Percentiles rank a stretch among this genome's conserved stretches.
Conservation (phyloP, 805 yeast species). For the Wickerhamiella parazyma region DNA sequence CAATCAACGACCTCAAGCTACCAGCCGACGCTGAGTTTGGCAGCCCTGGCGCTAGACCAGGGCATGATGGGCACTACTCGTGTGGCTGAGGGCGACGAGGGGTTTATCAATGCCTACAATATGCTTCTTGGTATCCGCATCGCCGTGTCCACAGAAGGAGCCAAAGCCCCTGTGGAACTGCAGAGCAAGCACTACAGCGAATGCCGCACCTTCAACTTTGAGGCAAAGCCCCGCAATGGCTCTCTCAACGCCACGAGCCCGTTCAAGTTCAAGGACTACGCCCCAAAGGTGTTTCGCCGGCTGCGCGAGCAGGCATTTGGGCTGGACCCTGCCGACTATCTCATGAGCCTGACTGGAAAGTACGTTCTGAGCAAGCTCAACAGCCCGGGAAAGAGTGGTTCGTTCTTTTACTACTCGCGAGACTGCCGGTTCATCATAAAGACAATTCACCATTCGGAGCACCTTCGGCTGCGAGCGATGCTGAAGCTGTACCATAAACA, state of each 20-base stretch:
- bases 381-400: conserved; percentile 95
- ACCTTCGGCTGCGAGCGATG: conserved; percentile 61
- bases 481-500: conserved; percentile 67
- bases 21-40: conserved; percentile 3
- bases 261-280: conserved; percentile 91
- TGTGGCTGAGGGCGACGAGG: conserved; percentile 85
- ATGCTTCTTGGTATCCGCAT: conserved; percentile 96
- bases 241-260: conserved; percentile 71
- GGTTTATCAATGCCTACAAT: conserved; percentile 86
- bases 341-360: conserved; percentile 82
- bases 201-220: conserved; percentile 73
- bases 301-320: conserved; percentile 60
- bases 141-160: conserved; percentile 74
- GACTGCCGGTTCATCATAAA: conserved; percentile 91
- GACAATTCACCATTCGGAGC: conserved; percentile 89
- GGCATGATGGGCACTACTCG: conserved; percentile 59
- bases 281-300: conserved; percentile 91
- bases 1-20: neutral
- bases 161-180: conserved; percentile 67
- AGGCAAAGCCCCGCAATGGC: conserved; percentile 23
- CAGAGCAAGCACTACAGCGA: conserved; percentile 54
- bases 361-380: conserved; percentile 83
- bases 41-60: conserved; percentile 21
- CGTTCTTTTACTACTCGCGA: conserved; percentile 86
- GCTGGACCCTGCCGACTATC: conserved; percentile 90